Percentiles rank a stretch among this genome's conserved stretches.
phyloP scores from a whole-genome alignment of 805 yeast species.

The Barnettozyma sp. region DNA sequence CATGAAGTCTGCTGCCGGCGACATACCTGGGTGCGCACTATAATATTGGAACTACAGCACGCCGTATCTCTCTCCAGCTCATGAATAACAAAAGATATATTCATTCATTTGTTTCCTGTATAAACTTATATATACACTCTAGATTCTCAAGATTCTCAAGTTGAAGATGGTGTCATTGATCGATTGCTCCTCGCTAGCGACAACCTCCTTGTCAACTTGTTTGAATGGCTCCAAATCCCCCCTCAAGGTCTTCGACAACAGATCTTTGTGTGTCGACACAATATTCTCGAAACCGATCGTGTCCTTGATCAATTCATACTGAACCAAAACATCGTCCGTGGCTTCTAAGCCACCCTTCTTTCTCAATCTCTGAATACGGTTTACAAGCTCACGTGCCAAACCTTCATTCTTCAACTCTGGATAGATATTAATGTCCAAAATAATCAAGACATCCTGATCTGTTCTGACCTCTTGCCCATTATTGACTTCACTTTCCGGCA shows the following conservation, averaged over 20 bases:
- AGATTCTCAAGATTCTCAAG: conserved; percentile 69
- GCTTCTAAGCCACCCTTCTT: conserved; percentile 93
- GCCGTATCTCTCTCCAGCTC: too few relatives aligned
- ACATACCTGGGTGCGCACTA: too few relatives aligned
- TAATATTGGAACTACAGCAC: too few relatives aligned
- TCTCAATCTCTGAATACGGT: conserved; percentile 95
- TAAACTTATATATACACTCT: conserved; percentile 13
- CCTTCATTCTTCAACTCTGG: conserved; percentile 91
- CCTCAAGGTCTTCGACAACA: conserved; percentile 74
- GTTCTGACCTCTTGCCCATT: conserved; percentile 83
- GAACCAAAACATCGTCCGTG: conserved; percentile 90
- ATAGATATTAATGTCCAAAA: conserved; percentile 81
- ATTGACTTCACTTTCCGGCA: conserved; percentile 58
- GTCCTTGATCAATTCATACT: conserved; percentile 58
- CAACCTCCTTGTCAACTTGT: conserved; percentile 40
- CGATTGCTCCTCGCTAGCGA: conserved; percentile 84
- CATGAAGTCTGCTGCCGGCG: too few relatives aligned
- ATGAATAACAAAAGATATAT: too few relatives aligned
- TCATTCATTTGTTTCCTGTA: neutral
- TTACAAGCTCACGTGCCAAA: conserved; percentile 89
- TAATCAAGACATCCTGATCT: conserved; percentile 81
- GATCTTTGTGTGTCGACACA: conserved; percentile 54
- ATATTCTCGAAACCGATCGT: conserved; percentile 59
- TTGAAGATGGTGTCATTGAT: conserved; percentile 74
- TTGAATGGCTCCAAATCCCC: conserved; percentile 38